A percentile compares a stretch with the other conserved stretches of the same genome.
phyloP scores from a whole-genome alignment of 2,329 filamentous ascomycete genomes.

The Didymella lethalis region DNA sequence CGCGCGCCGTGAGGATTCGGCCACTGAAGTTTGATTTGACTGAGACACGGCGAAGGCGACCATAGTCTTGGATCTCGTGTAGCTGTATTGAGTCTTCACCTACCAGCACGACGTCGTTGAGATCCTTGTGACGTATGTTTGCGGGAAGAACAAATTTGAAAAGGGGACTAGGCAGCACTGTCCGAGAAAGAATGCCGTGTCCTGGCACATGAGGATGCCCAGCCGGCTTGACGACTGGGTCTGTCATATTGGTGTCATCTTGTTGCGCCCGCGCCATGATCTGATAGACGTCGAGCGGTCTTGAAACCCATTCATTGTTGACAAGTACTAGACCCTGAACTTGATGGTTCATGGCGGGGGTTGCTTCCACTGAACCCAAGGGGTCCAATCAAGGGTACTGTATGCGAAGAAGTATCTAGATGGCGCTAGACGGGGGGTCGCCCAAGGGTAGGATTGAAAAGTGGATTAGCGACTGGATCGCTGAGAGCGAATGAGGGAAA shows the following conservation, averaged over 20 bases:
- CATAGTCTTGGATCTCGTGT: conserved; percentile 73
- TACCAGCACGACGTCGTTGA: conserved; percentile 87
- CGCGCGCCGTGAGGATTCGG: conserved; percentile 78
- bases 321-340: conserved; percentile 39
- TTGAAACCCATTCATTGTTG: conserved; percentile 47
- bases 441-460: conserved; percentile 23
- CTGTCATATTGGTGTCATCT: conserved; percentile 36
- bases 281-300: conserved; percentile 51
- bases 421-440: conserved; percentile 12
- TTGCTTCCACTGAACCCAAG: conserved; percentile 3
- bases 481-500: conserved; percentile 23
- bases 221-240: conserved; percentile 38
- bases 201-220: conserved; percentile 55
- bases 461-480: conserved; percentile 15
- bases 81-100: conserved; percentile 84
- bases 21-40: conserved; percentile 80
- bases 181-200: conserved; percentile 79
- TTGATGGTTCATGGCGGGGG: conserved; percentile 38
- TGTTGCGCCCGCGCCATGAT: conserved; percentile 50
- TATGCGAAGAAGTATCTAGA: conserved; percentile 5
- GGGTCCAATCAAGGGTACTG: conserved; percentile 1
- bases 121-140: conserved; percentile 71
- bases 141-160: conserved; percentile 80
- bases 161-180: conserved; percentile 77
- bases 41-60: conserved; percentile 77